Conservation (phyloP, 2,329 filamentous ascomycete genomes). For the Paracorniculantispora psalliotae region DNA sequence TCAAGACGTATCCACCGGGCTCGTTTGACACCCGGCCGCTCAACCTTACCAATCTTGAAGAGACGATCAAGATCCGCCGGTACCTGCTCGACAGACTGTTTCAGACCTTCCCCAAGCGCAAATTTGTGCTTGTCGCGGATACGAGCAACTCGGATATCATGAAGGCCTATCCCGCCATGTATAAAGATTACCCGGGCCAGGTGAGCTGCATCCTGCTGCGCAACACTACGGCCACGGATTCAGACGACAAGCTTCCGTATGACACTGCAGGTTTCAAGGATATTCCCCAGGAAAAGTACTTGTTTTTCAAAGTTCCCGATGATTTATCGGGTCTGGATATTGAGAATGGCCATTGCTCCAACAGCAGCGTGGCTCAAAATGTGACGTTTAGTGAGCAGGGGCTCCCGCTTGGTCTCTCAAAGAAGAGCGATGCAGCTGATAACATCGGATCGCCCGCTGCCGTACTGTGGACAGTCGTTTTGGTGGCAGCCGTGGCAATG, state of each 20-base stretch:
- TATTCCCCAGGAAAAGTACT: conserved; percentile 62
- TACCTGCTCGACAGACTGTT: conserved; percentile 68
- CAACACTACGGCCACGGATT: conserved; percentile 67
- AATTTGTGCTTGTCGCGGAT: conserved; percentile 72
- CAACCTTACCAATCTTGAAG: conserved; percentile 38
- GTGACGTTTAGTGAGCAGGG: conserved; percentile 66
- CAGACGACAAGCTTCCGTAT: conserved; percentile 58
- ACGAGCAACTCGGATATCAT: conserved; percentile 75
- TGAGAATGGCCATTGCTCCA: conserved; percentile 48
- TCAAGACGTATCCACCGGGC: conserved; percentile 69
- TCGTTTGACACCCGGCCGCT: conserved; percentile 74
- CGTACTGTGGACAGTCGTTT: background rate
- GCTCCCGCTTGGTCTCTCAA: conserved; percentile 42
- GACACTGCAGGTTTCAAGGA: conserved; percentile 22
- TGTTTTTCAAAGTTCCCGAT: conserved; percentile 73
- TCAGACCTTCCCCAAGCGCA: conserved; percentile 67
- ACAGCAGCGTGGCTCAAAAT: conserved; percentile 60
- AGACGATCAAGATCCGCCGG: conserved; percentile 62
- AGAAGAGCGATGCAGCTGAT: conserved; percentile 10
- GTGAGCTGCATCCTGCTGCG: conserved; percentile 74
- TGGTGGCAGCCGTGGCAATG: background rate
- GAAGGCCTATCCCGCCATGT: conserved; percentile 58
- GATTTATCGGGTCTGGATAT: conserved; percentile 65
- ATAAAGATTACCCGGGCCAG: conserved; percentile 60
- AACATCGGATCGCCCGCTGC: background rate